Base-by-base conservation (phyloP, 78 protist genomes). In the Protostelium mycophagum region DNA sequence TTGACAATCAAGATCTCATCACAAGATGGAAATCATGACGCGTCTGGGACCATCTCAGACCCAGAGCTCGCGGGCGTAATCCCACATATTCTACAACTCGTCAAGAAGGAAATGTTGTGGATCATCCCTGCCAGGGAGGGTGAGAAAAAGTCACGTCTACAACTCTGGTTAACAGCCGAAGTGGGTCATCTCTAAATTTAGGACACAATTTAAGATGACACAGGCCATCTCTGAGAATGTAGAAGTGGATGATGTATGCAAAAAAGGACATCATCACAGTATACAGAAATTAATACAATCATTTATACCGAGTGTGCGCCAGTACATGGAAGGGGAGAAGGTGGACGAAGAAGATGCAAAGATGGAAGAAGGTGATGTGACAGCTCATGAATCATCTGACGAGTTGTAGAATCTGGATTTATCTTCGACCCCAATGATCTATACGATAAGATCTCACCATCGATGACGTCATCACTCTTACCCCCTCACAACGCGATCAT, bases 31-130 rank as follows among this genome's bases (percentile, higher is more conserved):
- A 51, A 51, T 16, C 16, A 51, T 16, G 16, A 51, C 31, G 73
- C 5, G 73, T 51, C 16, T 16, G 5, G 73, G 5, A 25, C 73
- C 16, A 25, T 16, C 73, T 25, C 73, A 51, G n/a, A n/a, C n/a
- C n/a, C n/a, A n/a, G n/a, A n/a, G n/a, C n/a, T n/a, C n/a, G n/a
- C n/a, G n/a, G n/a, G n/a, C n/a, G n/a, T n/a, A n/a, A n/a, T n/a
- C n/a, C n/a, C n/a, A n/a, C n/a, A n/a, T n/a, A n/a, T n/a, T n/a
- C 73, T 51, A 51, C 73, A 51, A 51, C 73, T 51, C 73, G 73
- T 16, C 73, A 51, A 51, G 73, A 51, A 51, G 73, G 73, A 51
- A 51, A 51, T 51, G 73, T 51, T 51, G 73, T 51, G 73, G 73
- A 51, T 51, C 73, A 51, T 16, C 31, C 5, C 73, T 16, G 16